These are phyloP conservation scores for Micromonas commoda DNA, from an alignment of 139 green algal genomes.

Conservation along the genomic window DNA sequence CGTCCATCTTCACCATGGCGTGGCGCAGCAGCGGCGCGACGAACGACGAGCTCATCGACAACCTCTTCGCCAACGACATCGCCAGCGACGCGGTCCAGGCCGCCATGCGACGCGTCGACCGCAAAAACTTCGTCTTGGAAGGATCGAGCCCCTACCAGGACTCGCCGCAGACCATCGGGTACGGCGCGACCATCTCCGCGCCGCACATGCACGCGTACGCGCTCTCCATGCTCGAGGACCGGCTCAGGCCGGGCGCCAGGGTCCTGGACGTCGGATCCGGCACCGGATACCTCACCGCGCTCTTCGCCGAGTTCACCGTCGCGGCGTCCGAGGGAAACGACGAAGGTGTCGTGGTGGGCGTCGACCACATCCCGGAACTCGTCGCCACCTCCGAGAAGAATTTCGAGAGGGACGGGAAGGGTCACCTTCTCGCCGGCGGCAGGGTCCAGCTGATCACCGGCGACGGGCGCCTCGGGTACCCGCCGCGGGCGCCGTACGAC, in stretches of 20 bases:
- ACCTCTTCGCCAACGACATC: slow-evolving; percentile 22
- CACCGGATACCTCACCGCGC: slow-evolving; percentile 65
- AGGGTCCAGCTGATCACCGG: slow-evolving; percentile 31
- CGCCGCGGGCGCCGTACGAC: slow-evolving; percentile 60
- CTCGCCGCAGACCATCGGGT: slow-evolving; percentile 36
- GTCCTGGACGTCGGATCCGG: slow-evolving; percentile 85
- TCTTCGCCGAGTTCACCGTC: slow-evolving; percentile 64
- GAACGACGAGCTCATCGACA: slow-evolving; percentile 11
- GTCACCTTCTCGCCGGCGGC: neutral
- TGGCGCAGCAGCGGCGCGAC: slow-evolving; percentile 35
- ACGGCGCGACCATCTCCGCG: slow-evolving; percentile 74
- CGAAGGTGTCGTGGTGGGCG: slow-evolving; percentile 18
- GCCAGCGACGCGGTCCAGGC: slow-evolving; percentile 14
- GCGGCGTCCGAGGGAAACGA: neutral
- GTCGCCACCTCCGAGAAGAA: neutral
- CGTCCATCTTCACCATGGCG: slow-evolving; percentile 16
- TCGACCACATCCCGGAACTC: slow-evolving; percentile 49
- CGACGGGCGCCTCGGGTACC: slow-evolving; percentile 38
- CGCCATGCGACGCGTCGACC: slow-evolving; percentile 39
- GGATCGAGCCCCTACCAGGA: slow-evolving; percentile 30
- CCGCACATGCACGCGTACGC: slow-evolving; percentile 93
- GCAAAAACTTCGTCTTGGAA: slow-evolving; percentile 33
- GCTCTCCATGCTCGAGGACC: slow-evolving; percentile 54
- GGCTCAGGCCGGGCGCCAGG: slow-evolving; percentile 42
- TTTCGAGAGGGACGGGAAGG: neutral